Evolutionary conservation across 2,329 filamentous ascomycete genomes (phyloP).

Genomic region (Coleophoma crateriformis): DNA sequence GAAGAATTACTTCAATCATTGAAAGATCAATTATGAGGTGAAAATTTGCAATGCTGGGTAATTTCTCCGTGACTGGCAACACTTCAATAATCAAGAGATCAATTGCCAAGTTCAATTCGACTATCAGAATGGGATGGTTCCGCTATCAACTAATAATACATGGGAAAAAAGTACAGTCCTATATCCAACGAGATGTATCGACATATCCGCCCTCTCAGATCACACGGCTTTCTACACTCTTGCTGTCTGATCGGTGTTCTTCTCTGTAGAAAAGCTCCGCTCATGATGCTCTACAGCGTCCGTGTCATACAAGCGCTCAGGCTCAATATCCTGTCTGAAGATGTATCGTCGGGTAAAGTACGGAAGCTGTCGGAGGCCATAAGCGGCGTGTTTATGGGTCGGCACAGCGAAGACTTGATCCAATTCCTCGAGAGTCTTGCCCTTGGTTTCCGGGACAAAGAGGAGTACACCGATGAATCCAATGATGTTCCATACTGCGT

Average conservation of each 20-base stretch:
- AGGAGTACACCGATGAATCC: conserved; percentile 49
- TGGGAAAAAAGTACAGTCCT: no score
- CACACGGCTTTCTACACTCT: conserved; percentile 6
- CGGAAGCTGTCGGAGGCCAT: conserved; percentile 11
- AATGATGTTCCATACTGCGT: conserved; percentile 46
- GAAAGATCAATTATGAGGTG: no score
- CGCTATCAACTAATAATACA: no score
- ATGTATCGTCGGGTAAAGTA: conserved; percentile 14
- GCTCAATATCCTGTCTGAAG: conserved; percentile 9
- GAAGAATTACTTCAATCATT: no score
- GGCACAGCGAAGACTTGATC: conserved; percentile 19
- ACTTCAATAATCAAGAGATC: no score
- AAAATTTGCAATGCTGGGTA: no score
- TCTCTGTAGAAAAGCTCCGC: conserved; percentile 8
- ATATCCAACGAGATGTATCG: no score
- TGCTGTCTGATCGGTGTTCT: conserved; percentile 5
- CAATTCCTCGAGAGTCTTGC: conserved; percentile 25
- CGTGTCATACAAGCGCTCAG: conserved; percentile 8
- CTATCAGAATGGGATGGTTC: no score
- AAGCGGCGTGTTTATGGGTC: conserved; percentile 13
- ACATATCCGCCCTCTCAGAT: no score
- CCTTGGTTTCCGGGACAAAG: conserved; percentile 51
- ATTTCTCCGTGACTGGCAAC: no score
- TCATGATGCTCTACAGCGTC: conserved; percentile 8
- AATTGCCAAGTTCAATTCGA: no score